These are phyloP conservation scores for Cylindrodendrum hubeiense DNA, from an alignment of 2,329 filamentous ascomycete genomes.

Conservation along the genomic window DNA sequence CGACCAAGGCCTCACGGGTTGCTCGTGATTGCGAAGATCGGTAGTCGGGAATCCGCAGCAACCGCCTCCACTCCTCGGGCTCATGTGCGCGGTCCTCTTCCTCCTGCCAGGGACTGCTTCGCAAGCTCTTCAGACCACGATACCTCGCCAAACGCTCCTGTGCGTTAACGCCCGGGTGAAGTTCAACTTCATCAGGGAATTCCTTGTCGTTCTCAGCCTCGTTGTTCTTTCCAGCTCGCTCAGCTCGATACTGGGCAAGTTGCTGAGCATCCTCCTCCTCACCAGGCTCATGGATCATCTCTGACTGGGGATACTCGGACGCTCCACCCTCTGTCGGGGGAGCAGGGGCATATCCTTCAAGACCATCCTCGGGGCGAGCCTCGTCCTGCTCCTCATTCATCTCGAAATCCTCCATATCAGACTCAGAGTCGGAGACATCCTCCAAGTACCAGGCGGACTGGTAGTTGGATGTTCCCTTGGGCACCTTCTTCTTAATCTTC, in stretches of 20 bases:
- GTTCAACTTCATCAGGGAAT: slow-evolving; percentile 97
- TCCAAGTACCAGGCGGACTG: slow-evolving; percentile 94
- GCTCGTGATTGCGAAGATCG: slow-evolving; percentile 82
- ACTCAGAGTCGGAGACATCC: slow-evolving; percentile 85
- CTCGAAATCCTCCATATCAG: slow-evolving; percentile 80
- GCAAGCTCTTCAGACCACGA: slow-evolving; percentile 90
- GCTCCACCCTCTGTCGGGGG: slow-evolving; percentile 82
- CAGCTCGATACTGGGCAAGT: slow-evolving; percentile 83
- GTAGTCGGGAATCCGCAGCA: slow-evolving; percentile 92
- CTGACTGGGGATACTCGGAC: slow-evolving; percentile 93
- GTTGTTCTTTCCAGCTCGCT: slow-evolving; percentile 80
- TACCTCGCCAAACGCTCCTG: slow-evolving; percentile 88
- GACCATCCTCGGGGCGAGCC: slow-evolving; percentile 83
- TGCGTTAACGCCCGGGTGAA: slow-evolving; percentile 88
- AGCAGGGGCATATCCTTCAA: slow-evolving; percentile 75
- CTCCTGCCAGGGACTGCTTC: slow-evolving; percentile 89
- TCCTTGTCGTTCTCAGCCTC: slow-evolving; percentile 92
- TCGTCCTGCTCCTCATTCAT: slow-evolving; percentile 69
- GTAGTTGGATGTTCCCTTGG: slow-evolving; percentile 92
- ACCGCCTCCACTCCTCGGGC: slow-evolving; percentile 88
- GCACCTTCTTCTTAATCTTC: slow-evolving; percentile 78
- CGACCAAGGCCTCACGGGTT: slow-evolving; percentile 86
- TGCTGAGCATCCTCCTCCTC: slow-evolving; percentile 84
- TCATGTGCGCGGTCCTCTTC: slow-evolving; percentile 89
- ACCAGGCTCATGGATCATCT: slow-evolving; percentile 88